Conservation (phyloP, 805 yeast species). For the Lipomyces yamadae region DNA sequence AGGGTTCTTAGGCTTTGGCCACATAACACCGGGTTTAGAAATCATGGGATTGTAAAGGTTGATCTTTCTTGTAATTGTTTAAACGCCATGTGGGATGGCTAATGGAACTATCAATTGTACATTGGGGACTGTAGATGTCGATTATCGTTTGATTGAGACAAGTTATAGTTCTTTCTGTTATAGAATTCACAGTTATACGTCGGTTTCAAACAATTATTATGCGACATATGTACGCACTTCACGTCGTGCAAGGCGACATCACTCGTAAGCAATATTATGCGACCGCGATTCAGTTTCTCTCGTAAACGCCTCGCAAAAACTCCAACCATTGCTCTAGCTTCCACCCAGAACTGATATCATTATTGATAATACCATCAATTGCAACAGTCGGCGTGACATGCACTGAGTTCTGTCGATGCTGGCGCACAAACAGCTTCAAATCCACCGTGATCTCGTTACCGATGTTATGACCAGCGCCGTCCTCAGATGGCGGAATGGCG, state of each 20-base stretch:
- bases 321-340: slow-evolving; percentile 53
- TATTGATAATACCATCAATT: slow-evolving; percentile 67
- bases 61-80: neutral
- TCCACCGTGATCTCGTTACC: slow-evolving; percentile 68
- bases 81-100: neutral
- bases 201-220: neutral
- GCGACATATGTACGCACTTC: too few species aligned
- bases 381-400: slow-evolving; percentile 85
- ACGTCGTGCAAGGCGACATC: too few species aligned
- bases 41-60: neutral
- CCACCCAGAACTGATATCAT: slow-evolving; percentile 65
- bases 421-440: slow-evolving; percentile 72
- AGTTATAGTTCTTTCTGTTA: neutral
- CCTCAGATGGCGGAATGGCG: slow-evolving; percentile 44
- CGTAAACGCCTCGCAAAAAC: slow-evolving; percentile 23
- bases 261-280: neutral
- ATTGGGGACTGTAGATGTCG: neutral
- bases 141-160: neutral
- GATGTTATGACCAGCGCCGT: slow-evolving; percentile 51
- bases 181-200: neutral
- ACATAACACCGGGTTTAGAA: neutral
- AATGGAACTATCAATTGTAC: neutral
- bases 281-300: slow-evolving; percentile 13
- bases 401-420: slow-evolving; percentile 74
- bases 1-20: slow-evolving; percentile 1